Evolutionary conservation across 306 rosid genomes (phyloP).

Genomic region (Vachellia collinsii): DNA sequence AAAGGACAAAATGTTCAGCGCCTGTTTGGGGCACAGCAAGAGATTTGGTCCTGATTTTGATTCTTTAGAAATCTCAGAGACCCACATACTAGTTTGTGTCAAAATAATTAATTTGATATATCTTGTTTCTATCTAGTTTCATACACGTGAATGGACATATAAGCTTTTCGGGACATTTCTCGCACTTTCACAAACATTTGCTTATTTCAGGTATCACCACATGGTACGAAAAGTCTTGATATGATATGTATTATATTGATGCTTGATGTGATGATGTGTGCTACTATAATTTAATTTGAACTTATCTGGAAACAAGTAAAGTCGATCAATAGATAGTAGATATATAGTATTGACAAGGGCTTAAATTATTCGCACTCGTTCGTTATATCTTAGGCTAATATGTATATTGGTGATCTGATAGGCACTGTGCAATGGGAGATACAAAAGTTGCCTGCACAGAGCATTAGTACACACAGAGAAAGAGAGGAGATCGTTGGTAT

Average conservation of each 20-base stretch:
- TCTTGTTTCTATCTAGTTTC: neutral
- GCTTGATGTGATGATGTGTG: neutral
- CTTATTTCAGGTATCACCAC: neutral
- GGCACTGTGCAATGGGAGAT: slow-evolving; percentile 64
- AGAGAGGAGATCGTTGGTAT: slow-evolving; percentile 59
- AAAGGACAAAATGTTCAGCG: neutral
- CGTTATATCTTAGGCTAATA: neutral
- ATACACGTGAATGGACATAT: neutral
- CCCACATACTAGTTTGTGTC: neutral
- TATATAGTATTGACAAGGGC: neutral
- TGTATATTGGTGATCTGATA: slow-evolving; percentile 5
- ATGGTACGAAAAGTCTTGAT: neutral
- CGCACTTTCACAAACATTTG: neutral
- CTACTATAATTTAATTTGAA: neutral
- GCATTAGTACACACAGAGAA: slow-evolving; percentile 53
- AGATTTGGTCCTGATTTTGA: neutral
- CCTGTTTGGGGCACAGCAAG: neutral
- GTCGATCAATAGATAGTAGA: neutral
- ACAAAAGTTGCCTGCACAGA: slow-evolving; percentile 71
- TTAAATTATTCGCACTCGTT: neutral
- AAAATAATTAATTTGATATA: neutral
- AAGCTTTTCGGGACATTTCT: neutral
- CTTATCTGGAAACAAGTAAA: neutral
- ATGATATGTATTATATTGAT: neutral
- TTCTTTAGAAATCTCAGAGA: neutral